Conservation (phyloP, 768 basidiomycete species). For the Mycena vitilis region DNA sequence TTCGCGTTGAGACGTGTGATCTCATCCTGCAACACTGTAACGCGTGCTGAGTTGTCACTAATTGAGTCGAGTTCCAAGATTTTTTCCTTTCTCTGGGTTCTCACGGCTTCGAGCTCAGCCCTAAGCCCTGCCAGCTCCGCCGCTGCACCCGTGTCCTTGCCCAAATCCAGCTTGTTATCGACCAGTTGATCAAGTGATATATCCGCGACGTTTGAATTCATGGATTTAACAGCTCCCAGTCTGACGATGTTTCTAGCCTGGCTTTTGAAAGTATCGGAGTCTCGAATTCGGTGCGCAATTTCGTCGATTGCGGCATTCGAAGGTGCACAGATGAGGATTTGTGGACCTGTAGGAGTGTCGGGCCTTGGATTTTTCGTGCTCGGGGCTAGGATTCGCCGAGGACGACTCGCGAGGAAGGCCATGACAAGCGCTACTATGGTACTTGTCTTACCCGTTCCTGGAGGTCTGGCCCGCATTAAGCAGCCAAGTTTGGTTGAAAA, state of each 20-base stretch:
- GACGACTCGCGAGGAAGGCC: conserved; percentile 76
- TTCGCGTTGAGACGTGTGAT: conserved; percentile 71
- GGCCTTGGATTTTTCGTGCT: conserved; percentile 52
- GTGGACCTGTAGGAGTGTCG: conserved; percentile 60
- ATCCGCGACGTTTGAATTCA: conserved; percentile 85
- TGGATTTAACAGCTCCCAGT: conserved; percentile 80
- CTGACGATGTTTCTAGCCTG: conserved; percentile 84
- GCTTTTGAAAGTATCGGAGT: conserved; percentile 67
- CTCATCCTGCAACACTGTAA: conserved; percentile 74
- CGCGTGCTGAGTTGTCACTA: conserved; percentile 67
- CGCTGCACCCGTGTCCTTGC: conserved; percentile 62
- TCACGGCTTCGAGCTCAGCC: conserved; percentile 77
- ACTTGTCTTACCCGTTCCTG: conserved; percentile 98
- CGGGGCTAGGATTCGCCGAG: conserved; percentile 55
- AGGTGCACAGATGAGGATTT: conserved; percentile 93
- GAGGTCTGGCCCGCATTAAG: conserved; percentile 68
- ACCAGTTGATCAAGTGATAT: conserved; percentile 90
- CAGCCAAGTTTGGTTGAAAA: conserved; percentile 3
- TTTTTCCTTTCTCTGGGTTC: conserved; percentile 67
- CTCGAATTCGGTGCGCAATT: conserved; percentile 87
- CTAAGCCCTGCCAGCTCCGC: conserved; percentile 68
- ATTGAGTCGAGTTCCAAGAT: conserved; percentile 65
- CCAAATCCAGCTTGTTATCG: conserved; percentile 73
- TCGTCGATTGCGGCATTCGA: conserved; percentile 99
- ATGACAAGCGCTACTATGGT: conserved; percentile 97